phyloP scores from a whole-genome alignment of 139 green algal genomes.

The Prasinococcaceae sp. region DNA sequence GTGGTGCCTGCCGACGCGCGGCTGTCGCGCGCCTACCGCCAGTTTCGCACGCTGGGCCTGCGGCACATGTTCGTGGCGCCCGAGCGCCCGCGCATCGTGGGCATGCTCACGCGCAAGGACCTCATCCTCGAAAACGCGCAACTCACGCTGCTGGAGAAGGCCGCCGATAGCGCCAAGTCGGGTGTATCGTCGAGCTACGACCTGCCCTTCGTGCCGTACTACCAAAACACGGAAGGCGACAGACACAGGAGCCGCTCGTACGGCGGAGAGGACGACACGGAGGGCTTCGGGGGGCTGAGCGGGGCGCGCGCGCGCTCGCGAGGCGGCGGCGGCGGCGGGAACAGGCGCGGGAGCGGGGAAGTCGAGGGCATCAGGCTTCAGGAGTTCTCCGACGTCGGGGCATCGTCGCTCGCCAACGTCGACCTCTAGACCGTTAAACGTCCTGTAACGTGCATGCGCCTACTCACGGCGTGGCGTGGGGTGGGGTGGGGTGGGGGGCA shows the following conservation, averaged over 20 bases:
- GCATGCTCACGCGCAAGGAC: constrained; percentile 65
- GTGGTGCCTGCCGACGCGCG: constrained; percentile 24
- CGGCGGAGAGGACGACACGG: background rate
- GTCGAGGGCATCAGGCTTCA: too few species aligned
- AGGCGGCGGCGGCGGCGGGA: too few species aligned
- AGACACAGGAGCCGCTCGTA: background rate
- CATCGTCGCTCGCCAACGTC: too few species aligned
- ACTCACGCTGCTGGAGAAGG: constrained; percentile 15
- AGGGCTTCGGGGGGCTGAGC: background rate
- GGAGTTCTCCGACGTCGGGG: too few species aligned
- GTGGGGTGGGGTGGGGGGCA: too few species aligned
- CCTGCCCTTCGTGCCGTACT: constrained; percentile 10
- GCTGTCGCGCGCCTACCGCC: constrained; percentile 49
- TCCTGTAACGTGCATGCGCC: too few species aligned
- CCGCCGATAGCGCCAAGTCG: background rate
- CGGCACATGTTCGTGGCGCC: constrained; percentile 54
- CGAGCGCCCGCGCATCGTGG: constrained; percentile 42
- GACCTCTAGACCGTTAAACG: too few species aligned
- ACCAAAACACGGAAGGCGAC: too few species aligned
- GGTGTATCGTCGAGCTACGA: background rate
- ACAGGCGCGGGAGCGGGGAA: too few species aligned
- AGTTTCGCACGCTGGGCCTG: constrained; percentile 69
- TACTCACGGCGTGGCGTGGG: too few species aligned
- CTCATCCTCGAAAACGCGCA: constrained; percentile 40
- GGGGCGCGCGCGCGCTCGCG: too few species aligned